phyloP scores from a whole-genome alignment of 768 basidiomycete genomes.

The Collybiopsis confluens region DNA sequence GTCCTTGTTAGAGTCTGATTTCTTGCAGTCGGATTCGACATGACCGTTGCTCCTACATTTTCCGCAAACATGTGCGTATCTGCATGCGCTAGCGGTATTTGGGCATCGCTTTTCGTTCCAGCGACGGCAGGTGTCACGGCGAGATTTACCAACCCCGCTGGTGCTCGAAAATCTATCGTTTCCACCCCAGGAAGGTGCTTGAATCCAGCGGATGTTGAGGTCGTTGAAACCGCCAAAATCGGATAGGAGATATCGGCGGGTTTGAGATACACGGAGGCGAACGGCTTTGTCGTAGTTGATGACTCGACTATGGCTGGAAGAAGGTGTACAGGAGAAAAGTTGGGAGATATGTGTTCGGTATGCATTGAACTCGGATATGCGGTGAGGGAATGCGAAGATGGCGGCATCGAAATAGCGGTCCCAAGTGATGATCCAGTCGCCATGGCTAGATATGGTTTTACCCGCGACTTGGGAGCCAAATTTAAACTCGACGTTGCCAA shows the following conservation, averaged over 20 bases:
- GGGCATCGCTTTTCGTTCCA: no score
- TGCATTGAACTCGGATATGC: neutral
- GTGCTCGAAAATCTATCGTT: no score
- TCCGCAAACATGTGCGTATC: neutral
- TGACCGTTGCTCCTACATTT: no score
- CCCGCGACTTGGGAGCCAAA: constrained; percentile 5
- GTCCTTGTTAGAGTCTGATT: no score
- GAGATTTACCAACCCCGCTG: no score
- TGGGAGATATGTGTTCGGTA: constrained; percentile 7
- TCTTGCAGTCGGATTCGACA: no score
- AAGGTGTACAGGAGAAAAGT: constrained; percentile 1
- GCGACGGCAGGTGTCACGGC: no score
- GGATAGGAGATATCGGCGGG: constrained; percentile 3
- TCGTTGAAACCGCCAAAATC: constrained; percentile 5
- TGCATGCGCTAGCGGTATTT: no score
- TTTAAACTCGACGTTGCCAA: constrained; percentile 10
- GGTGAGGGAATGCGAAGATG: constrained; percentile 7
- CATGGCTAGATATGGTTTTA: constrained; percentile 3
- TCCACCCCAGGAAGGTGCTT: neutral
- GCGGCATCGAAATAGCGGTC: no score
- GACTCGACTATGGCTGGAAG: constrained; percentile 3
- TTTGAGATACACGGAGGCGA: neutral
- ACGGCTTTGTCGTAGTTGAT: constrained; percentile 10
- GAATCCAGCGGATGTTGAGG: neutral
- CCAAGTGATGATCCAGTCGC: constrained; percentile 10